Base-by-base conservation (phyloP, 495 filamentous ascomycete species). In the Glonium stellatum region DNA sequence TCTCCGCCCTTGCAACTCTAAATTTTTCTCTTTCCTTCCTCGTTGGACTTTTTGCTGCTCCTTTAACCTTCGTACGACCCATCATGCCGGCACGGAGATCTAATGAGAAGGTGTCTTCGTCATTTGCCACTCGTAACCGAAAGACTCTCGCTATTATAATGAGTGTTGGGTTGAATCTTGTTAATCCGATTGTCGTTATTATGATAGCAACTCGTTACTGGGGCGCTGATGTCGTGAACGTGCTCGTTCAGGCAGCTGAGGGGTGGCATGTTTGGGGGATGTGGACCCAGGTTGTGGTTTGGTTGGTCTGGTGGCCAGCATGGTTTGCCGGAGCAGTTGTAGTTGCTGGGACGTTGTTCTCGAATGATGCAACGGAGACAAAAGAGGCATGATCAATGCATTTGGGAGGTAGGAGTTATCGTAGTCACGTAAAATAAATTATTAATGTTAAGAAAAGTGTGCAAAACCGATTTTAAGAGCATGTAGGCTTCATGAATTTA, bases 261-360 rank as follows among this genome's bases (percentile, higher is more conserved):
- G 93, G 88, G 0, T 97, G 92, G 93, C 79, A 87, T 67, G 88
- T 96, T 18, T 90, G 86, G 80, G 92, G 92, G 1, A 82, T 92
- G 78, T 95, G 90, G 78, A 95, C 90, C 39, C 78, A 87, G 60
- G 83, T 97, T 8, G 84, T 97, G 39, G 84, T 97, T 18, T 98
- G 95, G 90, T 89, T 89, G 71, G 89, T 97, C 31, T 98, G 93
- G 93, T 98, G 92, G 92, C 95, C 93, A 8, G 90, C 89, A 22
- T 97, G 93, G 95, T 65, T 96, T 54, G 80, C 82, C 13, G 90
- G 81, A 21, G 74, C 75, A 58, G 75, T 85, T 0, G 64, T 82
- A 56, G 62, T 81, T 44, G 76, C 58, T 11, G 25, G 49, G 35
- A 56, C 59, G 21, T 44, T 65, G 25, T 60, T 69, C 42, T 10